phyloP scores from a whole-genome alignment of 31 red algal genomes.

The Endocladia muricata region DNA sequence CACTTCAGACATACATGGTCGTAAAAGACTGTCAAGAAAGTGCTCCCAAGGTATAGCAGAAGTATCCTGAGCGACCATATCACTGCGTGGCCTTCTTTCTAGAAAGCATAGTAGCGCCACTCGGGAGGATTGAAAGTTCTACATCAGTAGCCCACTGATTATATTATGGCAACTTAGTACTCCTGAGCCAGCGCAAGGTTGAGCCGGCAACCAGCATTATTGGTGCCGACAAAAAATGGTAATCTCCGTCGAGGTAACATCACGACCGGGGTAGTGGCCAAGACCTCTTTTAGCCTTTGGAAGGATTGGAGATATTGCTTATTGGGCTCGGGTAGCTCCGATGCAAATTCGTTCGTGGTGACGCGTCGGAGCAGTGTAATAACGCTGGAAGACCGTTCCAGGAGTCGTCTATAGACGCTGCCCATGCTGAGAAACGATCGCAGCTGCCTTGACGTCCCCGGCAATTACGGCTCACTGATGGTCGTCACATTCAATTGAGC shows the following conservation, averaged over 20 bases:
- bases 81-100: slow-evolving; percentile 33
- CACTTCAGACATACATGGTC: slow-evolving; percentile 24
- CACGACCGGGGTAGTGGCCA: slow-evolving; percentile 4
- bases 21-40: not conserved
- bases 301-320: not conserved
- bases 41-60: slow-evolving; percentile 15
- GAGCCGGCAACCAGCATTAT: not conserved
- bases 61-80: slow-evolving; percentile 6
- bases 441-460: not conserved
- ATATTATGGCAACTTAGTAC: not conserved
- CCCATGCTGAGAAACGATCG: not conserved
- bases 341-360: not conserved
- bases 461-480: not conserved
- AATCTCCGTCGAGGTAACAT: not conserved
- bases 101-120: slow-evolving; percentile 3
- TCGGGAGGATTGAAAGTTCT: slow-evolving; percentile 3
- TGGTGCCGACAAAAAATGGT: slow-evolving; percentile 12
- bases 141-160: slow-evolving; percentile 33
- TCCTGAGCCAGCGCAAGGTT: not conserved
- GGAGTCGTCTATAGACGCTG: slow-evolving; percentile 4
- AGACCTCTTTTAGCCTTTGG: not conserved
- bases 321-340: not conserved
- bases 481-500: not conserved
- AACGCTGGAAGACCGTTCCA: not conserved
- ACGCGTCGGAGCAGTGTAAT: not conserved